These are phyloP conservation scores for Wickerhamiella nectarea DNA, from an alignment of 805 yeast genomes.

Conservation along the genomic window DNA sequence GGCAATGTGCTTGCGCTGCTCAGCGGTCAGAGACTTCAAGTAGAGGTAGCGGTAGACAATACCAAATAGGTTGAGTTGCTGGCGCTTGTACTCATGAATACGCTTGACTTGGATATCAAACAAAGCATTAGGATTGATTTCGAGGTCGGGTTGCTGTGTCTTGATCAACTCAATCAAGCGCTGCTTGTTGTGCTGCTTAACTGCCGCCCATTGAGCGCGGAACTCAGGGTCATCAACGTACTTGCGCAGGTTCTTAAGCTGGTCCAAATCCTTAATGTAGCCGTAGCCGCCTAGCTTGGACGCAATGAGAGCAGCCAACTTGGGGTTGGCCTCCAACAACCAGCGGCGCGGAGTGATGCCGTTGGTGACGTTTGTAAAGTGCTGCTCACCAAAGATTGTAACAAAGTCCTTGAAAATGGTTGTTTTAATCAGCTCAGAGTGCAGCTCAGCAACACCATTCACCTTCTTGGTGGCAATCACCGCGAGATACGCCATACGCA, in stretches of 20 bases:
- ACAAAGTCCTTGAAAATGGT: slow-evolving; percentile 88
- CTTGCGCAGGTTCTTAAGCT: slow-evolving; percentile 51
- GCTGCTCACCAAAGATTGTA: slow-evolving; percentile 61
- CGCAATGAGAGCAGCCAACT: slow-evolving; percentile 57
- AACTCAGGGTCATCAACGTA: slow-evolving; percentile 57
- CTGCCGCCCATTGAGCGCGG: slow-evolving; percentile 52
- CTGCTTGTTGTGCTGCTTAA: slow-evolving; percentile 57
- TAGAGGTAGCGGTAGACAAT: slow-evolving; percentile 69
- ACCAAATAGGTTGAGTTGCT: slow-evolving; percentile 84
- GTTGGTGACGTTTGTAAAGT: slow-evolving; percentile 83
- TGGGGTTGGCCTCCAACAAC: slow-evolving; percentile 88
- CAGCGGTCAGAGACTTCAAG: slow-evolving; percentile 52
- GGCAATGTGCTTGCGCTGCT: slow-evolving; percentile 47
- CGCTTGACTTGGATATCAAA: slow-evolving; percentile 91
- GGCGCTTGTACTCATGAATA: slow-evolving; percentile 92
- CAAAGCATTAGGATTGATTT: slow-evolving; percentile 54
- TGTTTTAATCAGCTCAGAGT: slow-evolving; percentile 77
- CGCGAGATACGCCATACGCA: slow-evolving; percentile 86
- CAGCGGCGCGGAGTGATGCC: slow-evolving; percentile 96
- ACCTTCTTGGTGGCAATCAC: slow-evolving; percentile 86
- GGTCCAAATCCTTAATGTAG: slow-evolving; percentile 53
- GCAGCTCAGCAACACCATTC: slow-evolving; percentile 92
- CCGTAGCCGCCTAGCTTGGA: slow-evolving; percentile 56
- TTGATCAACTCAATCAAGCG: slow-evolving; percentile 56
- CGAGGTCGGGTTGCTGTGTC: slow-evolving; percentile 38